Evolutionary conservation across 2,329 filamentous ascomycete genomes (phyloP), one percentile per base, ranked within the genome.

Genomic region (Alternaria brassicicola): DNA sequence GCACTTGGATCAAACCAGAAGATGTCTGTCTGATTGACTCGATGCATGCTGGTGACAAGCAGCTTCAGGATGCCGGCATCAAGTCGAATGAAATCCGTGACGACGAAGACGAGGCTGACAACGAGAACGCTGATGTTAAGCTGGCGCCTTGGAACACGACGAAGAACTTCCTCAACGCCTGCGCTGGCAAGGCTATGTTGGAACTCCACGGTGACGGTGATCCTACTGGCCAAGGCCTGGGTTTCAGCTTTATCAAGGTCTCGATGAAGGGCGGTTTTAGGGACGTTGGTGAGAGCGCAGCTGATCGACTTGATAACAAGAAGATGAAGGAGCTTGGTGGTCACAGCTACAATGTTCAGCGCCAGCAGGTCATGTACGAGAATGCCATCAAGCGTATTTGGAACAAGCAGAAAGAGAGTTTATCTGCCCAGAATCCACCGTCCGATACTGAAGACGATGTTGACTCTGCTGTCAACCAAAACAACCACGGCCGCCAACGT

Each of bases 261-360:
- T 96, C 92, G 1, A 99, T 99, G 95, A 99, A 99, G 78, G 95
- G 95, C 61, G 95, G 95, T 0, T 99, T 97, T 77, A 92, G 93
- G 72, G 90, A 93, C 19, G 86, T 96, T 25, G 93, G 92, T 19
- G 92, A 97, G 76, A 93, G 92, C 71, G 91, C 93, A 61, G 90
- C 92, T 70, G 90, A 93, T 61, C 92, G 93, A 75, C 87, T 95
- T 63, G 91, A 93, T 73, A 91, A 91, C 15, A 94, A 95, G 70
- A 81, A 82, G 62, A 78, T 83, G 57, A 88, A 87, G 64, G 86
- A 88, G 55, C 81, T 84, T 64, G 93, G 93, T 54, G 95, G 95
- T 0, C 95, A 99, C 78, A 93, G 92, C 67, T 99, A 99, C 81
- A 99, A 99, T 64, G 95, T 99, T 60, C 95, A 94, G 73, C 89